Percentiles rank a stretch among this genome's conserved stretches.
phyloP scores from a whole-genome alignment of 2,329 filamentous ascomycete species.

The Colletotrichum tropicale region DNA sequence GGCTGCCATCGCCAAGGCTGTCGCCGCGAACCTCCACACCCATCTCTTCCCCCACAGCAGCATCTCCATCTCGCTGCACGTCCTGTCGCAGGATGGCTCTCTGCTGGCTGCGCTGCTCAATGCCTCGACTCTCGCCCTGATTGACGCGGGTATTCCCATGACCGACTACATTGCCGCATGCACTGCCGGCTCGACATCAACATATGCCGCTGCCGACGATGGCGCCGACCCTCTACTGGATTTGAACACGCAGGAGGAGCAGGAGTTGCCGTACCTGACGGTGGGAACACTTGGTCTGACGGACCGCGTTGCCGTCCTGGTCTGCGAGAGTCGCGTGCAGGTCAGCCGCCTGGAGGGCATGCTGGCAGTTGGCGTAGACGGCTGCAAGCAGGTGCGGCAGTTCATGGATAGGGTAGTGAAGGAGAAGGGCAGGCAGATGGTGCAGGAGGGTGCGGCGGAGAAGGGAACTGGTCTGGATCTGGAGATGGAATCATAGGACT shows the following conservation, averaged over 20 bases:
- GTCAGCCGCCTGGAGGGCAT: slow-evolving; percentile 84
- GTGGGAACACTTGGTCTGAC: slow-evolving; percentile 78
- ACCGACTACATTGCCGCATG: slow-evolving; percentile 87
- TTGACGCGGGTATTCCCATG: slow-evolving; percentile 97
- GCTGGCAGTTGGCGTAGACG: slow-evolving; percentile 90
- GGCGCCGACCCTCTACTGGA: slow-evolving; percentile 79
- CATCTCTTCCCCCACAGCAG: slow-evolving; percentile 88
- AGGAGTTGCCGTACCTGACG: slow-evolving; percentile 88
- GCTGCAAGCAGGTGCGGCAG: slow-evolving; percentile 82
- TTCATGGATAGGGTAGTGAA: slow-evolving; percentile 83
- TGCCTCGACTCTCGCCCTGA: slow-evolving; percentile 86
- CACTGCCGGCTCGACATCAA: slow-evolving; percentile 81
- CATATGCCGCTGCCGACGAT: slow-evolving; percentile 69
- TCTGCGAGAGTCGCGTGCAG: slow-evolving; percentile 90
- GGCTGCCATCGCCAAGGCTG: slow-evolving; percentile 77
- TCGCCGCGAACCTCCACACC: slow-evolving; percentile 79
- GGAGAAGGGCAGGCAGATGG: slow-evolving; percentile 69
- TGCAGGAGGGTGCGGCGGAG: slow-evolving; percentile 59
- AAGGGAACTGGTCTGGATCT: slow-evolving; percentile 53
- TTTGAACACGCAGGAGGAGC: slow-evolving; percentile 79
- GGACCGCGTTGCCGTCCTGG: slow-evolving; percentile 78
- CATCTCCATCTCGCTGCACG: slow-evolving; percentile 82
- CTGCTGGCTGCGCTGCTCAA: slow-evolving; percentile 90
- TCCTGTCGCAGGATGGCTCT: slow-evolving; percentile 89
- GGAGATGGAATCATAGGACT: slow-evolving; percentile 49